These are phyloP conservation scores for Chytriomyces hyalinus DNA, from an alignment of 192 early-diverging fungal species.

Conservation along the genomic window DNA sequence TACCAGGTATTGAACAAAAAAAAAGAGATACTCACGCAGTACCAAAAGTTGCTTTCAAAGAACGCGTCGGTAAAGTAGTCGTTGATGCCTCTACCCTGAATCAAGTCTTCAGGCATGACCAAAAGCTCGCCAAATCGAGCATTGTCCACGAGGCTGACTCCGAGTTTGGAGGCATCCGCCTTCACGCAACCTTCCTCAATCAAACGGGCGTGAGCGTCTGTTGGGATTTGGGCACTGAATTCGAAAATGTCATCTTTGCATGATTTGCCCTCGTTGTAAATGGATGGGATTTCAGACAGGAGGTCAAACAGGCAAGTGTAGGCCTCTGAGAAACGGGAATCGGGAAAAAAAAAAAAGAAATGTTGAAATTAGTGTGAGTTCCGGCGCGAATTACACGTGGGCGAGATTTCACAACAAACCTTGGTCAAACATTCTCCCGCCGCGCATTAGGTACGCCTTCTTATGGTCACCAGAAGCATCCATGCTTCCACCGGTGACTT, in stretches of 20 bases:
- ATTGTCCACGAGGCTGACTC: constrained; percentile 32
- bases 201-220: constrained; percentile 35
- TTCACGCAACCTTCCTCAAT: constrained; percentile 33
- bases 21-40: constrained; percentile 18
- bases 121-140: constrained; percentile 28
- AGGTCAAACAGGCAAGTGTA: constrained; percentile 39
- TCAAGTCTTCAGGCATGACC: constrained; percentile 30
- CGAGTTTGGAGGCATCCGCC: constrained; percentile 32
- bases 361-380: neutral
- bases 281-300: constrained; percentile 42
- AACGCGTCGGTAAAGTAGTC: constrained; percentile 42
- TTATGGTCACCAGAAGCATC: constrained; percentile 35
- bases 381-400: neutral
- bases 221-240: constrained; percentile 30
- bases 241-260: constrained; percentile 42
- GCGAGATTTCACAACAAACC: neutral
- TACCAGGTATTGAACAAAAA: neutral
- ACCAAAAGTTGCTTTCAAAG: constrained; percentile 46
- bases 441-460: constrained; percentile 31
- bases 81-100: constrained; percentile 39
- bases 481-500: constrained; percentile 38
- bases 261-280: constrained; percentile 27
- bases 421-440: constrained; percentile 45
- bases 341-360: neutral
- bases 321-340: constrained; percentile 23